Percentiles rank a stretch among this genome's conserved stretches.
These are phyloP conservation scores for Panellus pusillus DNA, from an alignment of 768 basidiomycete genomes.

Conservation along the genomic window DNA sequence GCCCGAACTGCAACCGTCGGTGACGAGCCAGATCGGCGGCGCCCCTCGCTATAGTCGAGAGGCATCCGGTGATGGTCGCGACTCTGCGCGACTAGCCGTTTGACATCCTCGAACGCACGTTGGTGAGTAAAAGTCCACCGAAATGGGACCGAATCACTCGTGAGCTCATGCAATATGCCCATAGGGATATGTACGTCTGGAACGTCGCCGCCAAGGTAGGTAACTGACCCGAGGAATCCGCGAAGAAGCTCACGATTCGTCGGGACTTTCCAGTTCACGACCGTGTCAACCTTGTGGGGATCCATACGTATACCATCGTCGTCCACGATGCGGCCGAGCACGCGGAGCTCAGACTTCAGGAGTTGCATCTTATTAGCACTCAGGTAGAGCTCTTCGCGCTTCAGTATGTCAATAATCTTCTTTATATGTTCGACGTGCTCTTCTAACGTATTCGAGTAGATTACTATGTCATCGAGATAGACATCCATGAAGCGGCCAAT, in stretches of 20 bases:
- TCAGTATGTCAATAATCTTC: constrained; percentile 23
- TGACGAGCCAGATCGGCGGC: not conserved
- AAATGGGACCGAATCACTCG: not conserved
- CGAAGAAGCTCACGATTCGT: not conserved
- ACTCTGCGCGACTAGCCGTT: not conserved
- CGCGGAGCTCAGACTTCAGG: constrained; percentile 22
- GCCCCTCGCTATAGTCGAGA: not conserved
- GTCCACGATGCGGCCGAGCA: constrained; percentile 33
- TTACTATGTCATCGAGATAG: constrained; percentile 39
- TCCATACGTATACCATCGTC: constrained; percentile 34
- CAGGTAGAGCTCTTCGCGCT: constrained; percentile 24
- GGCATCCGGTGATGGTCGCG: not conserved
- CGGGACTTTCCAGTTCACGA: constrained; percentile 13
- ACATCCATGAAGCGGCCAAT: constrained; percentile 35
- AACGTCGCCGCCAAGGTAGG: not conserved
- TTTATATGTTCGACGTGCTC: constrained; percentile 24
- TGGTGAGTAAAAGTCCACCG: not conserved
- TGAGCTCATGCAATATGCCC: not conserved
- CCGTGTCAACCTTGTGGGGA: constrained; percentile 32
- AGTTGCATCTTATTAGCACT: constrained; percentile 22
- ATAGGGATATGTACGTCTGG: not conserved
- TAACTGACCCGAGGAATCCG: not conserved
- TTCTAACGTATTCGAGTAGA: constrained; percentile 28
- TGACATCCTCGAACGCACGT: not conserved
- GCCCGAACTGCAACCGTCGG: not conserved